Conservation (phyloP, 2,329 filamentous ascomycete genomes). For the Botryosphaeria dothidea region DNA sequence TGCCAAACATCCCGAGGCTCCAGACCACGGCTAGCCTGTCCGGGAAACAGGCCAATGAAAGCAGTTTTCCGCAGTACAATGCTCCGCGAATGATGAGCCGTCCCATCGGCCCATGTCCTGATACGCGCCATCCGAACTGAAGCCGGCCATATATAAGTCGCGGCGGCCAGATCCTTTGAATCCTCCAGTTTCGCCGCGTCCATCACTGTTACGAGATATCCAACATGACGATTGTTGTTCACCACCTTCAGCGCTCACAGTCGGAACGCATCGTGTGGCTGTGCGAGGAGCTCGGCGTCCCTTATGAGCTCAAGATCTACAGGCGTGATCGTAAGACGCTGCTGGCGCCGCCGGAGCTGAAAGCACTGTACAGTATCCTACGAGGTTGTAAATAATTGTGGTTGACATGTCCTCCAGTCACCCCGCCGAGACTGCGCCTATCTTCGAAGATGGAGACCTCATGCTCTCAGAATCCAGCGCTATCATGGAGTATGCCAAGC, state of each 20-base stretch:
- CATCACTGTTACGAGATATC: background rate
- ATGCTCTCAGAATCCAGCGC: slow-evolving; percentile 62
- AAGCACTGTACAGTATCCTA: slow-evolving; percentile 27
- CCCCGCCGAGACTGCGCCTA: slow-evolving; percentile 58
- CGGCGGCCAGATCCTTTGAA: too few species aligned
- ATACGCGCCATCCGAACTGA: background rate
- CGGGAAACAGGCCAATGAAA: background rate
- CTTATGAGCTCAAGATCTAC: slow-evolving; percentile 54
- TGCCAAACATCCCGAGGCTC: background rate
- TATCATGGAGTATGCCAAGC: slow-evolving; percentile 62
- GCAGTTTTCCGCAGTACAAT: too few species aligned
- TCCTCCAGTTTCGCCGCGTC: background rate
- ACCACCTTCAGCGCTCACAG: slow-evolving; percentile 52
- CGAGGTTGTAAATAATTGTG: slow-evolving; percentile 6
- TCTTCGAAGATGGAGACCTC: slow-evolving; percentile 59
- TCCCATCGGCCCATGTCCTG: background rate
- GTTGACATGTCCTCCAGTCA: slow-evolving; percentile 30
- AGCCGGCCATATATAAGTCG: background rate
- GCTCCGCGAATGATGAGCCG: background rate
- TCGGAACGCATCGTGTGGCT: slow-evolving; percentile 67
- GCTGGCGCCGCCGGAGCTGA: slow-evolving; percentile 31
- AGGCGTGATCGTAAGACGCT: slow-evolving; percentile 42
- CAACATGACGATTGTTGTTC: slow-evolving; percentile 29
- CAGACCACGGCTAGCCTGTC: background rate
- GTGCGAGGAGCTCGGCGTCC: slow-evolving; percentile 62